phyloP scores from a whole-genome alignment of 192 early-diverging fungal species.

The Funneliformis mosseae region DNA sequence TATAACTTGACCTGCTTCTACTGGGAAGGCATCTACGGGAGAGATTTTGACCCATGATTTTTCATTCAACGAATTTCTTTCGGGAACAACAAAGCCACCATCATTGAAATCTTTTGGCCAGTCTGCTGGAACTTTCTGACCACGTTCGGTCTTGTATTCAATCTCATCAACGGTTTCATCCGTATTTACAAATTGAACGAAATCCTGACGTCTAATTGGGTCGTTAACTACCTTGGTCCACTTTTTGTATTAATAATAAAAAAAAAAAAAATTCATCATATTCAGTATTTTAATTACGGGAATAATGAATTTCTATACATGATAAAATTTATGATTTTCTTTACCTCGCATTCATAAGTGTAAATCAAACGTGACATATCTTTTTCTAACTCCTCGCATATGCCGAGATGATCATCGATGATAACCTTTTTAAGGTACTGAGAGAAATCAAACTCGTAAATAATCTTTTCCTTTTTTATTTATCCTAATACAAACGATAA shows the following conservation, averaged over 20 bases:
- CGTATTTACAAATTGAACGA: slow-evolving; percentile 69
- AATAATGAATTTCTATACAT: not conserved
- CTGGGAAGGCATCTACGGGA: slow-evolving; percentile 44
- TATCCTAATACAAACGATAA: not conserved
- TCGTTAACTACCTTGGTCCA: slow-evolving; percentile 65
- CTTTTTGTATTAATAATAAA: slow-evolving; percentile 35
- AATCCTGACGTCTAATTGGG: slow-evolving; percentile 53
- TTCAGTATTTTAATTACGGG: too few species aligned
- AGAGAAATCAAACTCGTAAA: not conserved
- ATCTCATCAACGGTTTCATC: slow-evolving; percentile 50
- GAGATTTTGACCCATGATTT: slow-evolving; percentile 50
- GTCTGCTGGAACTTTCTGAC: slow-evolving; percentile 63
- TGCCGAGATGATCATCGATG: slow-evolving; percentile 64
- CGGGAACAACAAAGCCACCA: not conserved
- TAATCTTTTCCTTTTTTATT: not conserved
- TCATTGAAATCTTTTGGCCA: slow-evolving; percentile 52
- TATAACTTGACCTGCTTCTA: slow-evolving; percentile 54
- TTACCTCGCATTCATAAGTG: slow-evolving; percentile 54
- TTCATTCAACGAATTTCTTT: not conserved
- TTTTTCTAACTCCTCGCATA: slow-evolving; percentile 60
- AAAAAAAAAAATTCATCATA: too few species aligned
- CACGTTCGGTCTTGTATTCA: slow-evolving; percentile 63
- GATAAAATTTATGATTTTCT: too few species aligned
- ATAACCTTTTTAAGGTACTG: slow-evolving; percentile 59
- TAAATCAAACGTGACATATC: slow-evolving; percentile 63